phyloP scores from a whole-genome alignment of 345 rosid species.

The Theobroma cacao region DNA sequence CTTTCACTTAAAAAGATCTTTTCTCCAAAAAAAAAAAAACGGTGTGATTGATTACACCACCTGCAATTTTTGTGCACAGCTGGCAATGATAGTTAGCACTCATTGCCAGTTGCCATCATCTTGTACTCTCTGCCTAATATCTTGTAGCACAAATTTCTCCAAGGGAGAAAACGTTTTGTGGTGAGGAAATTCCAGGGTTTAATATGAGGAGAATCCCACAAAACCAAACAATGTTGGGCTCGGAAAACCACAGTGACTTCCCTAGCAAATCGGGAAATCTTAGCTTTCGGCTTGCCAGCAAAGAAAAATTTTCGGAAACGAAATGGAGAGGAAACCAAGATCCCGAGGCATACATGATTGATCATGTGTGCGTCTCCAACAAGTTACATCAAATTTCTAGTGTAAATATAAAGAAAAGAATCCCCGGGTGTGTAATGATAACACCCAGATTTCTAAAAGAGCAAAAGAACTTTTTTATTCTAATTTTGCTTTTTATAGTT shows the following conservation, averaged over 20 bases:
- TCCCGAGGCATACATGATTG: slow-evolving; percentile 6
- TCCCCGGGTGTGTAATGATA: background rate
- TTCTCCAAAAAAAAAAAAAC: no score
- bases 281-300: background rate
- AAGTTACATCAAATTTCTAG: slow-evolving; percentile 5
- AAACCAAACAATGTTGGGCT: background rate
- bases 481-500: background rate
- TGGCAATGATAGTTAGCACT: background rate
- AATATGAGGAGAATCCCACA: background rate
- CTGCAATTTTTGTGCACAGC: background rate
- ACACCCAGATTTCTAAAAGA: background rate
- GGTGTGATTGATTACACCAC: background rate
- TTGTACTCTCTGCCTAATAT: background rate
- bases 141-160: background rate
- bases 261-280: background rate
- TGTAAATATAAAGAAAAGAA: slow-evolving; percentile 15
- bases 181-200: background rate
- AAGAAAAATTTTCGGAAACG: slow-evolving; percentile 16
- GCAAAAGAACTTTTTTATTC: background rate
- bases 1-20: no score
- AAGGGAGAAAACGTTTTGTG: no score
- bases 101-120: background rate
- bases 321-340: slow-evolving; percentile 21
- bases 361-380: background rate
- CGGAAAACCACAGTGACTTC: background rate